Evolutionary conservation across 352 stramenopile genomes (phyloP).

Genomic region (Phytophthora pisi): DNA sequence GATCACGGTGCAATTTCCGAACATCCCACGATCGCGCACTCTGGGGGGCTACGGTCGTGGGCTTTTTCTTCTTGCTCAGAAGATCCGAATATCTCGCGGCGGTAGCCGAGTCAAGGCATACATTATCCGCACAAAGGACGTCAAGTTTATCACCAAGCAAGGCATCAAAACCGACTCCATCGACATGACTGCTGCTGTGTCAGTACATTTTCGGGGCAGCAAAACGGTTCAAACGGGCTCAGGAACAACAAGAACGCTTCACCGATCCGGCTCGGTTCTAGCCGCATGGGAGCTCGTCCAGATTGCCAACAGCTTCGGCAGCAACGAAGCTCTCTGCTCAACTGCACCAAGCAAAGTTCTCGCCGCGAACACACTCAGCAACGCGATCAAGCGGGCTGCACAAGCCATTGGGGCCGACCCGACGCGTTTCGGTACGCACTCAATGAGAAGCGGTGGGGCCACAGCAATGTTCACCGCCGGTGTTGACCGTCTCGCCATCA

Average conservation of each 20-base stretch:
- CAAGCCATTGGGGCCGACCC: background rate
- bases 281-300: slow-evolving; percentile 9
- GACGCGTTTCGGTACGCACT: background rate
- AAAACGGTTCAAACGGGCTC: slow-evolving; percentile 8
- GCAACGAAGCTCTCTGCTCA: background rate
- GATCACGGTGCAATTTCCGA: slow-evolving; percentile 3
- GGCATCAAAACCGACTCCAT: background rate
- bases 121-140: background rate
- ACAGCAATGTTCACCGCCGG: background rate
- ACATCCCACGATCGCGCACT: slow-evolving; percentile 17
- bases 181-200: background rate
- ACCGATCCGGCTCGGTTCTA: slow-evolving; percentile 1
- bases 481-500: background rate
- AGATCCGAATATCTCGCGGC: slow-evolving; percentile 16
- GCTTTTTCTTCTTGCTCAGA: slow-evolving; percentile 21
- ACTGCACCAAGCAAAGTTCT: background rate
- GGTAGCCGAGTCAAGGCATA: slow-evolving; percentile 7
- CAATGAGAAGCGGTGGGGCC: background rate
- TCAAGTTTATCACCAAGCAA: background rate
- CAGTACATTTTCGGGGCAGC: slow-evolving; percentile 10
- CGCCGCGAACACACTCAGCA: background rate
- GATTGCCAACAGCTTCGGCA: background rate
- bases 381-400: background rate
- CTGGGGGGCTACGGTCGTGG: slow-evolving; percentile 26
- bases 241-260: slow-evolving; percentile 6